Evolutionary conservation across 805 yeast genomes (phyloP).

Genomic region (Yarrowia hollandica): DNA sequence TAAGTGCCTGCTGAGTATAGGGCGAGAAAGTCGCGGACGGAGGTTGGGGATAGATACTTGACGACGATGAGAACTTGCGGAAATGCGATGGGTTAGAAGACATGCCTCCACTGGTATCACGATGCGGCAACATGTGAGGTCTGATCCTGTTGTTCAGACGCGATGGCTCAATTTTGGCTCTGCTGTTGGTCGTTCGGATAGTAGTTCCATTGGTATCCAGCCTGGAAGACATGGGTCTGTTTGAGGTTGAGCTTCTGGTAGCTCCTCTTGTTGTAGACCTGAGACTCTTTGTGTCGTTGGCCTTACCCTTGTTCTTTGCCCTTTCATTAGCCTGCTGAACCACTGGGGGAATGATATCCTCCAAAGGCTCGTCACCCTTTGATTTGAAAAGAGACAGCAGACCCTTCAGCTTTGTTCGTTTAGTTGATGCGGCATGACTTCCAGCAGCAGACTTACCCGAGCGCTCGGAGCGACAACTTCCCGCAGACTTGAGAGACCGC

Average conservation of each 20-base stretch:
- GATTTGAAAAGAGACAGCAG: constrained; percentile 7
- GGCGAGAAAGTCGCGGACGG: constrained; percentile 4
- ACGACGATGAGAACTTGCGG: background rate
- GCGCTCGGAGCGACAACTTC: background rate
- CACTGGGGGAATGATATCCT: background rate
- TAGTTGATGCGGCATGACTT: no score
- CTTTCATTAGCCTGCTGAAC: constrained; percentile 6
- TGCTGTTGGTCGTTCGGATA: background rate
- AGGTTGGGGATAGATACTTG: background rate
- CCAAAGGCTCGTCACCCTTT: background rate
- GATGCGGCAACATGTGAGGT: background rate
- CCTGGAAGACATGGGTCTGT: background rate
- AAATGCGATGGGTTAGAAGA: background rate
- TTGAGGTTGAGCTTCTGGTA: background rate
- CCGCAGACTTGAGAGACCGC: background rate
- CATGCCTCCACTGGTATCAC: background rate
- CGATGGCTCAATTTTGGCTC: background rate
- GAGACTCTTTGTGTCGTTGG: background rate
- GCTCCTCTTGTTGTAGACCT: background rate
- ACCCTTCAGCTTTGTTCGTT: background rate
- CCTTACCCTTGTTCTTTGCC: background rate
- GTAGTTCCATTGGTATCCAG: background rate
- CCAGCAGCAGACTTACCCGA: background rate
- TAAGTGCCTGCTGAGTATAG: background rate
- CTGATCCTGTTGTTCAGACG: background rate